Evolutionary conservation across 228 moss, liverwort and hornwort species (phyloP), one percentile per base, ranked within the genome.

Genomic region (Sphagnum magellanicum): DNA sequence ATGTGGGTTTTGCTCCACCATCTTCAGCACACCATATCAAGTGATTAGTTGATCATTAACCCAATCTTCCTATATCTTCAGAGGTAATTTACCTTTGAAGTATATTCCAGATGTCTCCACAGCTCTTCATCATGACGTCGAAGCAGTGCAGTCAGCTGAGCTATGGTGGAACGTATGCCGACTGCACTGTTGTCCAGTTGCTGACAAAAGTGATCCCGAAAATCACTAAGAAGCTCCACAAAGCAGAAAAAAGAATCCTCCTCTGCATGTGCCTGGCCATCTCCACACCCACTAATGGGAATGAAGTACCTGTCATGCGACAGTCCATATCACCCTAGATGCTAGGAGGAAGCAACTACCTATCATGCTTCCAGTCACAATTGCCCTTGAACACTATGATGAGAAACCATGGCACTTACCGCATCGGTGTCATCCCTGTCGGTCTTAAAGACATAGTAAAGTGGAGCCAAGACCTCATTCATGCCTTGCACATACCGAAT

Each of bases 401-500:
- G 55, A 4, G 12, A 12, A 12, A 55, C 16, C 6, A 61, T 57
- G 60, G 12, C 60, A 64, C 93, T 98, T 70, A 98, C 98, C 73
- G 77, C 86, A 79, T 92, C 83, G 71, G 73, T 70, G 81, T 92
- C 98, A 69, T 98, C 94, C 52, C 87, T 51, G 52, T 98, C 98
- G 51, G 90, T 90, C 81, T 86, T 98, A 75, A 94, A 98, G 6
- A 98, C 98, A 74, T 89, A 92, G 78, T 87, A 98, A 63, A 98
- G 67, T 5, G 98, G 98, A 79, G 94, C 98, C 73, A 98, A 66
- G 65, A 98, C 94, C 85, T 98, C 98, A 68, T 98, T 98, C 98
- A 98, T 98, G 74, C 98, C 98, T 94, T 98, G 98, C 50, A 98
- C 98, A 75, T 98, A 98, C 68, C 98, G 87, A 68, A 98, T 94